Evolutionary conservation across 306 rosid genomes (phyloP).

Genomic region (Pueraria montana): DNA sequence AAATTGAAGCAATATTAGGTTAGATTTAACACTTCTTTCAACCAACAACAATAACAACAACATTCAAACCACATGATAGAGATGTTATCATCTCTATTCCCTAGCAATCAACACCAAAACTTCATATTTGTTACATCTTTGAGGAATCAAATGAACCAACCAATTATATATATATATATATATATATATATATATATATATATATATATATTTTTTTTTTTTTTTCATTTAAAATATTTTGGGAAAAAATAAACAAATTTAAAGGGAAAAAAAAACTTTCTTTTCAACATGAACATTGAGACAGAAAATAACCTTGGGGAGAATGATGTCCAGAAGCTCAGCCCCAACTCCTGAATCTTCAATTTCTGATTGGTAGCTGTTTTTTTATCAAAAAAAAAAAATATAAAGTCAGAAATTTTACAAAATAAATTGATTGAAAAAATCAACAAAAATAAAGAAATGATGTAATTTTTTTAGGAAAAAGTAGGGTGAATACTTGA

Average conservation of each 20-base stretch:
- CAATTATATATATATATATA: too few species aligned
- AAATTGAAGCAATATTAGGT: conserved; percentile 10
- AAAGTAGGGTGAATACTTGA: conserved; percentile 51
- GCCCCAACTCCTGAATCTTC: conserved; percentile 77
- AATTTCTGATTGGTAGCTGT: conserved; percentile 67
- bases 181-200: too few species aligned
- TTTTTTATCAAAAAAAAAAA: neutral
- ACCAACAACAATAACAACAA: conserved; percentile 27
- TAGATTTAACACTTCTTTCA: neutral
- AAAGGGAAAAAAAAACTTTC: neutral
- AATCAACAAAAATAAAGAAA: neutral
- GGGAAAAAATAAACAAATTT: neutral
- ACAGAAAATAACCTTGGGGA: conserved; percentile 67
- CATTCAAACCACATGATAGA: conserved; percentile 7
- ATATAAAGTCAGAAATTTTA: conserved; percentile 30
- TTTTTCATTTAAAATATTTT: neutral
- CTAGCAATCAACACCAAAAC: conserved; percentile 21
- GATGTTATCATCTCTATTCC: neutral
- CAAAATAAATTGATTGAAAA: neutral
- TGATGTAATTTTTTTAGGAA: neutral
- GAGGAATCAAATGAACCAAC: conserved; percentile 15
- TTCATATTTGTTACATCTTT: neutral
- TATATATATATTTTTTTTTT: too few species aligned
- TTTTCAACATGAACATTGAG: conserved; percentile 22
- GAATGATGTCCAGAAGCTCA: conserved; percentile 82